A percentile compares a stretch with the other conserved stretches of the same genome.
phyloP scores from a whole-genome alignment of 1,284 basidiomycete species.

The Cryptococcus floricola region DNA sequence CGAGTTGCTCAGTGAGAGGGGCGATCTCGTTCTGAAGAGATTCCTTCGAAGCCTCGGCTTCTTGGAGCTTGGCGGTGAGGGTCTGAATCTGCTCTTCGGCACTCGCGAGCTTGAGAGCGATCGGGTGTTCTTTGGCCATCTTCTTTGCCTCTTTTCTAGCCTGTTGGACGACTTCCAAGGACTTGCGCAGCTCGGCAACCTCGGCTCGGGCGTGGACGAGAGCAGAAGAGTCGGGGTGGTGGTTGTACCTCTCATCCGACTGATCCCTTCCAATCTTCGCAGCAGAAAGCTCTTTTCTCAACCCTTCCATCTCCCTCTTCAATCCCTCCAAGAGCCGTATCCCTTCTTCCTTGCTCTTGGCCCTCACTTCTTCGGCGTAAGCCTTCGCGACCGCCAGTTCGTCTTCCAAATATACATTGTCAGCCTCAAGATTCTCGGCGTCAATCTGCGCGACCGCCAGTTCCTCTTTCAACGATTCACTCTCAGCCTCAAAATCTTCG shows the following conservation, averaged over 20 bases:
- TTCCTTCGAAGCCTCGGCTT: not conserved
- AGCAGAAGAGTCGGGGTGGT: not conserved
- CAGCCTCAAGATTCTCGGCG: no score
- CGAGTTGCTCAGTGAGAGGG: not conserved
- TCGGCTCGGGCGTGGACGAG: not conserved
- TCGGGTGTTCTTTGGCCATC: not conserved
- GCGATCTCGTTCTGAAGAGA: not conserved
- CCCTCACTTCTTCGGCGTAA: not conserved
- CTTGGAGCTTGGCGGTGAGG: not conserved
- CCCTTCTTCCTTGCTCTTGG: conserved; percentile 18
- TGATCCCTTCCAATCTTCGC: not conserved
- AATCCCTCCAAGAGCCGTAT: not conserved
- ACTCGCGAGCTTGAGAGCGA: not conserved
- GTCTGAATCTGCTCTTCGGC: not conserved
- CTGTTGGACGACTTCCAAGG: no score
- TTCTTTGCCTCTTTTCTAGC: not conserved
- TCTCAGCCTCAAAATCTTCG: no score
- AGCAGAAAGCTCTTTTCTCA: not conserved
- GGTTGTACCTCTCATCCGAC: not conserved
- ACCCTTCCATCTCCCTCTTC: not conserved
- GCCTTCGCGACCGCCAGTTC: not conserved
- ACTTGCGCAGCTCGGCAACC: not conserved
- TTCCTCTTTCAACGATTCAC: no score
- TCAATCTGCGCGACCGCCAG: no score
- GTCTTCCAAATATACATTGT: no score